Evolutionary conservation across 176 grass and related monocot genomes (phyloP).

Genomic region (Oryza longistaminata): DNA sequence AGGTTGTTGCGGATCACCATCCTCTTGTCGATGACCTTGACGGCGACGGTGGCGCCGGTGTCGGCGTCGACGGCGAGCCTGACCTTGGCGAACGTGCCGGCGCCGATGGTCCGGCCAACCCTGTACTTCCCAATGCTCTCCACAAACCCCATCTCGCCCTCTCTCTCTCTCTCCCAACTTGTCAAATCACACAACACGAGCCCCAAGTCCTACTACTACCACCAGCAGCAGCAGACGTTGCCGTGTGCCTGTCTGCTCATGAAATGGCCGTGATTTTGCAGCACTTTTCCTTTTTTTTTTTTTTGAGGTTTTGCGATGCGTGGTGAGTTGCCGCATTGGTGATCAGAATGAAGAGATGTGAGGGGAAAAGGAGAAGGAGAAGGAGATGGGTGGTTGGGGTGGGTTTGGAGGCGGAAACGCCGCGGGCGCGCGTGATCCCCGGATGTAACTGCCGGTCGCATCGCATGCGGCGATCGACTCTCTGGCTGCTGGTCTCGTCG

Average conservation of each 20-base stretch:
- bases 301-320: background rate
- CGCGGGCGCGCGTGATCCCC: constrained; percentile 42
- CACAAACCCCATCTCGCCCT: constrained; percentile 32
- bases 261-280: background rate
- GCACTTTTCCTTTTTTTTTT: background rate
- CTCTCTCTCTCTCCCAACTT: background rate
- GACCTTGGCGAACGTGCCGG: constrained; percentile 77
- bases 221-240: background rate
- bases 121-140: constrained; percentile 60
- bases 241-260: background rate
- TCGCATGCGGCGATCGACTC: too few species aligned
- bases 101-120: constrained; percentile 62
- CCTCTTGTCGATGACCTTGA: constrained; percentile 72
- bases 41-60: constrained; percentile 44
- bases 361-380: background rate
- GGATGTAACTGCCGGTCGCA: constrained; percentile 34
- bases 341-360: background rate
- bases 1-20: constrained; percentile 60
- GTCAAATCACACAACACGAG: background rate
- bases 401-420: background rate
- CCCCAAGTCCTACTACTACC: background rate
- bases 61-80: constrained; percentile 54
- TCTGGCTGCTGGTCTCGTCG: too few species aligned
- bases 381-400: constrained; percentile 40
- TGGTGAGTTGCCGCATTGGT: background rate